Evolutionary conservation across 1,284 basidiomycete species (phyloP).

Genomic region (Coniophora puteana): DNA sequence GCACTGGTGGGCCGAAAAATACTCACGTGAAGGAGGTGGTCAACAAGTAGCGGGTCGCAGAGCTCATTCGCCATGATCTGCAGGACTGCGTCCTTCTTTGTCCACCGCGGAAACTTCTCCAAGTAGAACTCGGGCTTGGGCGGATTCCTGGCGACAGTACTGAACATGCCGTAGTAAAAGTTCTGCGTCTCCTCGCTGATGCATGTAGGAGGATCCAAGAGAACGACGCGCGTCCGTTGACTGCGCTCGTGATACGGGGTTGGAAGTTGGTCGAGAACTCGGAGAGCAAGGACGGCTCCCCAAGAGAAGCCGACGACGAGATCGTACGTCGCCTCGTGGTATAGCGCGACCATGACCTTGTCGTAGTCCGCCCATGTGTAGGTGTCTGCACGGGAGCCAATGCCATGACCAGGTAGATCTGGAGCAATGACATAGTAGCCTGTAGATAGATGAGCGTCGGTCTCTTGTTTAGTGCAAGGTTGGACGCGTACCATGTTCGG

Average conservation of each 20-base stretch:
- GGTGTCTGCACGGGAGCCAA: not conserved
- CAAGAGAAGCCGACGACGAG: conserved; percentile 5
- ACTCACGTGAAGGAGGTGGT: conserved; percentile 4
- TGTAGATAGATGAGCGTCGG: not conserved
- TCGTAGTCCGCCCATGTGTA: not conserved
- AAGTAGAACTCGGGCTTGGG: not conserved
- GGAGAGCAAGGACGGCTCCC: conserved; percentile 3
- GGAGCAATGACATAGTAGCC: conserved; percentile 6
- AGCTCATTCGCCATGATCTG: conserved; percentile 1
- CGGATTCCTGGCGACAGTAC: not conserved
- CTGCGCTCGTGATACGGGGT: too few species aligned
- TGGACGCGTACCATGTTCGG: conserved; percentile 3
- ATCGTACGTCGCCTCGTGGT: not conserved
- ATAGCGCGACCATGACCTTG: not conserved
- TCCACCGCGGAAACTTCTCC: conserved; percentile 1
- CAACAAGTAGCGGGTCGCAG: conserved; percentile 1
- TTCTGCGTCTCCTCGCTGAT: too few species aligned
- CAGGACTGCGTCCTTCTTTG: conserved; percentile 3
- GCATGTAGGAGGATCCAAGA: conserved; percentile 5
- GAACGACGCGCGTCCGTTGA: conserved; percentile 1
- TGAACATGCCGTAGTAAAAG: not conserved
- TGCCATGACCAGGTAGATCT: conserved; percentile 5
- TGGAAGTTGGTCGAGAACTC: conserved; percentile 1
- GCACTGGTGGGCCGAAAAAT: too few species aligned
- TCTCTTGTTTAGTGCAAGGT: too few species aligned